These are phyloP conservation scores for Inga laurina DNA, from an alignment of 306 rosid genomes.

Conservation along the genomic window DNA sequence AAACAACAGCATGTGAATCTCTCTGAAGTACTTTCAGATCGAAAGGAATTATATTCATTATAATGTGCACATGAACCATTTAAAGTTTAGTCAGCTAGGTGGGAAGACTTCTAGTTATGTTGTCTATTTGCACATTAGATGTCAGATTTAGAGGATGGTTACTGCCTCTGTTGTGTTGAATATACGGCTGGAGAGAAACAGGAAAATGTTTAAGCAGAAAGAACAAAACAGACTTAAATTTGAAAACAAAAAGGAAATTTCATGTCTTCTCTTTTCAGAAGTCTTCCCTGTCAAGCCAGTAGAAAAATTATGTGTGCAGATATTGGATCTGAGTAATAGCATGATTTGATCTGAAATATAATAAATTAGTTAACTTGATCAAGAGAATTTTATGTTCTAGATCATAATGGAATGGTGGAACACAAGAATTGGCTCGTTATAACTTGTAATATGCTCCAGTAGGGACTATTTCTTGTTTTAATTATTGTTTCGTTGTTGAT, in stretches of 20 bases:
- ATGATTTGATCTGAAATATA: not conserved
- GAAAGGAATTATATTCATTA: not conserved
- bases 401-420: not conserved
- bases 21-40: not conserved
- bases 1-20: conserved; percentile 11
- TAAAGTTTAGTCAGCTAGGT: conserved; percentile 4
- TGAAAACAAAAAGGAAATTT: not conserved
- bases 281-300: not conserved
- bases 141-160: not conserved
- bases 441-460: not conserved
- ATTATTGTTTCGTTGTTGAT: conserved; percentile 4
- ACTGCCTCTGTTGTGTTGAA: not conserved
- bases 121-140: not conserved
- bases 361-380: not conserved
- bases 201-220: not conserved
- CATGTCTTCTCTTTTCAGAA: not conserved
- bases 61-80: not conserved
- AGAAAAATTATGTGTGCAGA: not conserved
- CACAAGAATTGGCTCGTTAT: not conserved
- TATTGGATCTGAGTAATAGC: not conserved
- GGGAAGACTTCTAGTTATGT: not conserved
- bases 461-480: not conserved
- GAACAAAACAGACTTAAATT: not conserved
- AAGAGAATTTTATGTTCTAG: not conserved
- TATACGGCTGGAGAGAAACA: not conserved